phyloP scores from a whole-genome alignment of 179 eudicot species.

The Nepenthes alata region DNA sequence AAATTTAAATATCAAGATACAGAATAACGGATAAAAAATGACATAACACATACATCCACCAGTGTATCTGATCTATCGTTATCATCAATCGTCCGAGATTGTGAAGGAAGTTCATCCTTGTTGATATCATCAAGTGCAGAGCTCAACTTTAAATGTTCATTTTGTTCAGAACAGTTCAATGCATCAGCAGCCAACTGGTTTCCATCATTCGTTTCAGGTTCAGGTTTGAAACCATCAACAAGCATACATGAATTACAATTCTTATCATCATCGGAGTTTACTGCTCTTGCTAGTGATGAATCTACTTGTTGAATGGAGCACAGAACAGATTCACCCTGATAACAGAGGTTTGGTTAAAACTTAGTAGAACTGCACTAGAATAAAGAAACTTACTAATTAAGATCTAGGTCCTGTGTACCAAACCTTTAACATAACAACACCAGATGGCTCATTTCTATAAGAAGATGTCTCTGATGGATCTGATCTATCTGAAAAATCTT shows the following conservation, averaged over 20 bases:
- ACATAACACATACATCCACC: constrained; percentile 28
- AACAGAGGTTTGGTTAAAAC: background rate
- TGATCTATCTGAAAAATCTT: constrained; percentile 11
- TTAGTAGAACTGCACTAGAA: no score
- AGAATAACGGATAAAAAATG: no score
- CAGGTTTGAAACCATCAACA: constrained; percentile 6
- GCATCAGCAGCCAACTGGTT: constrained; percentile 6
- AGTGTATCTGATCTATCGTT: constrained; percentile 21
- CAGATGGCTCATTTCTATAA: constrained; percentile 11
- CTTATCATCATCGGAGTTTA: background rate
- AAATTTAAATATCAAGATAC: no score
- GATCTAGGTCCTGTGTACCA: background rate
- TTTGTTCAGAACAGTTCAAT: constrained; percentile 8
- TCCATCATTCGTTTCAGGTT: constrained; percentile 10
- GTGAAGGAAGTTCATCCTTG: constrained; percentile 12
- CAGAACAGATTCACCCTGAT: constrained; percentile 12
- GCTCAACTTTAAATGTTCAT: constrained; percentile 7
- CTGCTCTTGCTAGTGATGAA: constrained; percentile 6
- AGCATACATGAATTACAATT: background rate
- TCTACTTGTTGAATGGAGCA: constrained; percentile 17
- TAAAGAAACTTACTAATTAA: background rate
- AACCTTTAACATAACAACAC: constrained; percentile 14
- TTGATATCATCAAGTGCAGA: constrained; percentile 2
- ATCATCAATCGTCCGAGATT: constrained; percentile 7
- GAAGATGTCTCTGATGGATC: constrained; percentile 16